Conservation (phyloP, 2,329 filamentous ascomycete genomes). For the Hypoxylon sp. region DNA sequence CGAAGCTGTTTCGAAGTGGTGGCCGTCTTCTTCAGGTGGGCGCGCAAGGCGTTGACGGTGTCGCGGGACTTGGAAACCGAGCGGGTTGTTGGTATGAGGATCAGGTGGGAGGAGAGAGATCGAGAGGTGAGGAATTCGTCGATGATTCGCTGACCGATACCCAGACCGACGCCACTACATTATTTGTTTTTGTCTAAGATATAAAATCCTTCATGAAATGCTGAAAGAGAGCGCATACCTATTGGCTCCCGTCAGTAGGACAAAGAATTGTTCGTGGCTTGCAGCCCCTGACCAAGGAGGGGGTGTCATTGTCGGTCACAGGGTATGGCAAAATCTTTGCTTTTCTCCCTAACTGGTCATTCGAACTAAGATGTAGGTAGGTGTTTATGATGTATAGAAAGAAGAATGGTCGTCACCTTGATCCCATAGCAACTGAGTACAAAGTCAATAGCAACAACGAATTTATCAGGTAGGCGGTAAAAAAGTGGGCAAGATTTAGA, state of each 20-base stretch:
- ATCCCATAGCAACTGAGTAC: conserved; percentile 1
- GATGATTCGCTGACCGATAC: conserved; percentile 83
- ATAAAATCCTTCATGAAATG: conserved; percentile 1
- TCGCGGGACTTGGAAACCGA: conserved; percentile 76
- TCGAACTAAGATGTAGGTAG: neutral
- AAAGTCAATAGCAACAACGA: no score
- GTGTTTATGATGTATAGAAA: neutral
- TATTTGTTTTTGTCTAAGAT: conserved; percentile 22
- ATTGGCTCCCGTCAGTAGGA: conserved; percentile 47
- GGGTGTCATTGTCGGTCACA: conserved; percentile 36
- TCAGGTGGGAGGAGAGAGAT: conserved; percentile 72
- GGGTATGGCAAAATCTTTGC: neutral
- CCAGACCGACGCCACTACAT: conserved; percentile 82
- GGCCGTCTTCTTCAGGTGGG: conserved; percentile 64
- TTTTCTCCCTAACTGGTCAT: no score
- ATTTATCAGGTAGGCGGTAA: neutral
- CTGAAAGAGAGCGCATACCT: conserved; percentile 40
- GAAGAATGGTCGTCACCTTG: neutral
- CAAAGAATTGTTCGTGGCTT: conserved; percentile 46
- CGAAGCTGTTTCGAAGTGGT: conserved; percentile 51
- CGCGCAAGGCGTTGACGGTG: conserved; percentile 71
- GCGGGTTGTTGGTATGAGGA: conserved; percentile 86
- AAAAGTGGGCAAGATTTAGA: conserved; percentile 33
- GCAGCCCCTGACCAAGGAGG: conserved; percentile 45
- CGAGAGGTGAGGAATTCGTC: conserved; percentile 84